Base-by-base conservation (phyloP, 2,329 filamentous ascomycete genomes). In the Xylogone sp. region DNA sequence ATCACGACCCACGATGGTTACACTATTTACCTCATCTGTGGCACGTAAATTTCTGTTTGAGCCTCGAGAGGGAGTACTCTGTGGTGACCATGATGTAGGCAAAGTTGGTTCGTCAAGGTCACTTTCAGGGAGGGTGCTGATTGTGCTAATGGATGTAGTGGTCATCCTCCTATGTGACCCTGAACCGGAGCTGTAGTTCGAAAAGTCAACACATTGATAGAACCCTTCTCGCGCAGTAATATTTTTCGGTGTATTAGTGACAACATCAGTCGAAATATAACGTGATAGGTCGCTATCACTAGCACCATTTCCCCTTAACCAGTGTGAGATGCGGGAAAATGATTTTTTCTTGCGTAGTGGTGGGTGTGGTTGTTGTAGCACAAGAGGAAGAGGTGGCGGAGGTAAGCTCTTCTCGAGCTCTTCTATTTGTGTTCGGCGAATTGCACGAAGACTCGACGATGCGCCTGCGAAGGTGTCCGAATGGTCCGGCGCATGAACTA, bases 281-380 rank as follows among this genome's bases (percentile, higher is more conserved):
- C 66, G 67, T 27, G 62, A 65, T 49, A 67, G 65, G 51, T 71
- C 53, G 63, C 44, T 66, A 59, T 39, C 13, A 16, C n/a, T 39
- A 39, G 34, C 13, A 16, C n/a, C 34, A 5, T 18, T 18, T 39
- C 34, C 34, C n/a, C n/a, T 39, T 21, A 85, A 70, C 81, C 82
- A 85, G 57, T 66, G 75, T 2, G 82, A 84, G 8, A 85, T 78
- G 16, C 76, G 74, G 9, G 81, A 82, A 62, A 86, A 85, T 0
- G 82, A 84, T 62, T 85, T 86, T 72, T 84, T 86, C 71, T 85
- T 85, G 53, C 82, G 72, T 55, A 85, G 63, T 1, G 80, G 79
- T 7, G 81, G 81, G n/a, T 78, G 76, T 13, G 55, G 48, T 29
- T 54, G 29, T 51, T 83, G 71, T 16, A 82, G 75, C 21, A 84